phyloP scores from a whole-genome alignment of 2,329 filamentous ascomycete species.

The Fusarium pseudoanthophilum region DNA sequence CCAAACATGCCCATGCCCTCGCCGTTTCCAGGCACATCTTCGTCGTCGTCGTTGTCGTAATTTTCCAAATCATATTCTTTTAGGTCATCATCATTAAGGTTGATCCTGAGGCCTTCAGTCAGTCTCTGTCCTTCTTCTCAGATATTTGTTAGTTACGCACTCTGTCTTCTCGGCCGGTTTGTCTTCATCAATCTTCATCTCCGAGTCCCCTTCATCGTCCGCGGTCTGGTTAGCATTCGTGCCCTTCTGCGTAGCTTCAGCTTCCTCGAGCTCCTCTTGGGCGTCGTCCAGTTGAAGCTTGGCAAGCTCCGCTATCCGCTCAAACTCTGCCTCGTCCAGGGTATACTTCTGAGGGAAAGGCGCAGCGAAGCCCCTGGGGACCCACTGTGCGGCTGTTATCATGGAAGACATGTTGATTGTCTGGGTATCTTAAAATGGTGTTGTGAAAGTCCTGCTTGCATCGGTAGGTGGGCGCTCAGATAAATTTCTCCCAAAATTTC shows the following conservation, averaged over 20 bases:
- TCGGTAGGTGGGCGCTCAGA: conserved; percentile 32
- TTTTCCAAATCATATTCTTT: conserved; percentile 97
- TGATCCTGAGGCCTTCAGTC: conserved; percentile 53
- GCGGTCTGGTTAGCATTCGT: conserved; percentile 41
- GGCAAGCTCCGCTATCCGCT: conserved; percentile 78
- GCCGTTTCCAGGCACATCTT: conserved; percentile 57
- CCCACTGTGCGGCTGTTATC: conserved; percentile 82
- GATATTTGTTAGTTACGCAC: conserved; percentile 41
- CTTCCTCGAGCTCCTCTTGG: conserved; percentile 83
- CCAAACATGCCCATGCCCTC: conserved; percentile 92
- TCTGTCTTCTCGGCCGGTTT: conserved; percentile 49
- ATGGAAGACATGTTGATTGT: conserved; percentile 67
- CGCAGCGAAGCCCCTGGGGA: conserved; percentile 79
- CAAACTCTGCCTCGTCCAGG: conserved; percentile 79
- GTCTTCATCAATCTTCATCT: conserved; percentile 50
- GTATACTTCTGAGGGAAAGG: conserved; percentile 80
- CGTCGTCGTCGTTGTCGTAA: conserved; percentile 86
- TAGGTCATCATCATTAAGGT: conserved; percentile 79
- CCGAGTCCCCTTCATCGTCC: conserved; percentile 48
- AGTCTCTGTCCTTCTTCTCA: conserved; percentile 5
- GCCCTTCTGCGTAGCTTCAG: conserved; percentile 57
- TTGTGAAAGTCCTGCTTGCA: conserved; percentile 28
- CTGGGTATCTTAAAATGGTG: conserved; percentile 44
- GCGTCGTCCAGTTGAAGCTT: conserved; percentile 90
- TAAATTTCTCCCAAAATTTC: conserved; percentile 51